Percentiles rank a stretch among this genome's conserved stretches.
phyloP scores from a whole-genome alignment of 495 filamentous ascomycete species.

The Acidiella bohemica region DNA sequence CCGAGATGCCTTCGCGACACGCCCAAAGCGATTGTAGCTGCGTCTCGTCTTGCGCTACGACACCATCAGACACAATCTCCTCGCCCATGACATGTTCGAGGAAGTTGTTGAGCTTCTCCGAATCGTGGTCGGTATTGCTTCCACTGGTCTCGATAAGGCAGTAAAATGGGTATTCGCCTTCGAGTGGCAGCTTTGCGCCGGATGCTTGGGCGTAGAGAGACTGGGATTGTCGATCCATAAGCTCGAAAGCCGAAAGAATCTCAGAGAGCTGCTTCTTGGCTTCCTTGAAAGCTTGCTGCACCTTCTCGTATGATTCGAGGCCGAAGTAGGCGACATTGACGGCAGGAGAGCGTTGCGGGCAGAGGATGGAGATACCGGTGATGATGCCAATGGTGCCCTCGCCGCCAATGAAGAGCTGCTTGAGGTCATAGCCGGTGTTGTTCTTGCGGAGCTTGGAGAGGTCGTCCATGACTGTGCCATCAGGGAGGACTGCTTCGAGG shows the following conservation, averaged over 20 bases:
- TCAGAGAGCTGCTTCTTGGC: constrained; percentile 84
- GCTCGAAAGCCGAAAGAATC: constrained; percentile 91
- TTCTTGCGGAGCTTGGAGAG: constrained; percentile 84
- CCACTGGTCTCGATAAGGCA: constrained; percentile 93
- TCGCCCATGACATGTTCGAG: constrained; percentile 81
- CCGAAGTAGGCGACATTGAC: constrained; percentile 87
- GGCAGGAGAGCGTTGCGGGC: constrained; percentile 69
- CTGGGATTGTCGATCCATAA: constrained; percentile 83
- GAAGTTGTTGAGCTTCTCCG: constrained; percentile 60
- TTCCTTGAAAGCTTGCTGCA: constrained; percentile 64
- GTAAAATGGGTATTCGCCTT: constrained; percentile 80
- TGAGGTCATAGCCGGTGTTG: constrained; percentile 95
- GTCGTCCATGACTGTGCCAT: constrained; percentile 83
- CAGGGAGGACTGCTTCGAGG: constrained; percentile 80
- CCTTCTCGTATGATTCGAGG: constrained; percentile 72
- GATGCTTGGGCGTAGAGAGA: constrained; percentile 58
- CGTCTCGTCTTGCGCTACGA: constrained; percentile 81
- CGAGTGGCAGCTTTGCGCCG: constrained; percentile 61
- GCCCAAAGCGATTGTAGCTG: constrained; percentile 76
- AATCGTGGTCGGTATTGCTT: constrained; percentile 82
- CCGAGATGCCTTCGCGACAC: constrained; percentile 87
- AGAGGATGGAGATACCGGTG: constrained; percentile 76
- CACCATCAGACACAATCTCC: constrained; percentile 74
- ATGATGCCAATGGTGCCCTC: constrained; percentile 94
- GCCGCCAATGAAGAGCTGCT: constrained; percentile 91